Conservation (phyloP, 139 green algal genomes). For the Desmodesmus armatus region DNA sequence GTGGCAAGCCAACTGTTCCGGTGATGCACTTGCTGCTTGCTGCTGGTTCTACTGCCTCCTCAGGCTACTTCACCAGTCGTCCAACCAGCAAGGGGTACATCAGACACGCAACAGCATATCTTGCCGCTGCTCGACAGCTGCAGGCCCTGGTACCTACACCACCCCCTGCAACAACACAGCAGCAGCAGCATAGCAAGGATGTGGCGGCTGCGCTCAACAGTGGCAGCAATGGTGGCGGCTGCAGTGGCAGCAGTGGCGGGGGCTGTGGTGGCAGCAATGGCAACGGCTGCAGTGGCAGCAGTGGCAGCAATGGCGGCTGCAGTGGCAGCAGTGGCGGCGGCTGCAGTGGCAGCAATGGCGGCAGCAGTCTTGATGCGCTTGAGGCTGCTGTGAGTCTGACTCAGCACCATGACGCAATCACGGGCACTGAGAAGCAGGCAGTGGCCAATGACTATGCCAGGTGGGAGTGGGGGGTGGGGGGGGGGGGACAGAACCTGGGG, state of each 20-base stretch:
- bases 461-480: too few species aligned
- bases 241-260: background rate
- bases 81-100: slow-evolving; percentile 83
- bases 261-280: background rate
- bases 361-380: slow-evolving; percentile 33
- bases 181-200: background rate
- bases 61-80: slow-evolving; percentile 84
- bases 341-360: background rate
- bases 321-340: background rate
- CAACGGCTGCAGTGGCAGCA: background rate
- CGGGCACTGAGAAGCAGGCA: slow-evolving; percentile 88
- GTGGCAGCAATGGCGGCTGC: slow-evolving; percentile 7
- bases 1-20: background rate
- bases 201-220: background rate
- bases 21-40: background rate
- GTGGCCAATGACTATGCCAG: slow-evolving; percentile 87
- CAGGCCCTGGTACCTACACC: slow-evolving; percentile 47
- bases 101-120: slow-evolving; percentile 63
- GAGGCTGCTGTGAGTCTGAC: slow-evolving; percentile 42
- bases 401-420: slow-evolving; percentile 92
- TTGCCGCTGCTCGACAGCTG: slow-evolving; percentile 81
- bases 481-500: too few species aligned
- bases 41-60: background rate
- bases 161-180: background rate
- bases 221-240: background rate